A percentile compares a stretch with the other conserved stretches of the same genome.
These are phyloP conservation scores for Globisporangium lucens DNA, from an alignment of 352 stramenopile species.

Conservation along the genomic window DNA sequence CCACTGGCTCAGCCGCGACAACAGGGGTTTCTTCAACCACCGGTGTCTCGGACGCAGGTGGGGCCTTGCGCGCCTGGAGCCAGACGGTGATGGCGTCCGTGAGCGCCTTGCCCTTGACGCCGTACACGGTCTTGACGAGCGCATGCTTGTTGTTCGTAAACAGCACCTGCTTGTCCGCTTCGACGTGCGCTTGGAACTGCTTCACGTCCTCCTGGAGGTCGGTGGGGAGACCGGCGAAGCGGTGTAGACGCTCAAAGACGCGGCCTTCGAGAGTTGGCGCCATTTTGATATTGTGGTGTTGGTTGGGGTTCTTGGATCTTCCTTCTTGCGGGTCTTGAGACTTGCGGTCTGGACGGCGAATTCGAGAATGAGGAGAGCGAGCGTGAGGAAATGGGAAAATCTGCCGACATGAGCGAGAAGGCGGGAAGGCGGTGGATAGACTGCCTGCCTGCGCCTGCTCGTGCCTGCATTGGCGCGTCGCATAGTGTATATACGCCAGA, in stretches of 20 bases:
- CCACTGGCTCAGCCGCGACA: background rate
- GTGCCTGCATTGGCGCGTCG: background rate
- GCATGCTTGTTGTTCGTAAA: constrained; percentile 8
- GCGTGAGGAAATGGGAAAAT: background rate
- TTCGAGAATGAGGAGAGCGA: background rate
- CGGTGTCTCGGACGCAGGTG: background rate
- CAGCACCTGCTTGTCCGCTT: constrained; percentile 3
- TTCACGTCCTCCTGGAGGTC: constrained; percentile 12
- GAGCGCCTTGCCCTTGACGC: constrained; percentile 14
- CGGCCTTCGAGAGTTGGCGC: constrained; percentile 10
- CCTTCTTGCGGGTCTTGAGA: too few species aligned
- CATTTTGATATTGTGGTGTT: background rate
- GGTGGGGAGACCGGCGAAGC: constrained; percentile 1
- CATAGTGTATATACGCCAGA: background rate
- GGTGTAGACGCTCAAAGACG: constrained; percentile 12
- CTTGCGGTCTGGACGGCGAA: background rate
- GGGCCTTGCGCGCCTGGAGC: constrained; percentile 29
- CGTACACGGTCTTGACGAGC: constrained; percentile 15
- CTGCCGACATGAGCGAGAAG: background rate
- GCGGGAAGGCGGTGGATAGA: background rate
- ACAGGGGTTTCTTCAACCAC: background rate
- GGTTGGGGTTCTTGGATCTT: background rate
- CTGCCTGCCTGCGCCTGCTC: too few species aligned
- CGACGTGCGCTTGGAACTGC: background rate
- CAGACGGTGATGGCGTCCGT: background rate